Base-by-base conservation (phyloP, 2,329 filamentous ascomycete species). In the Chrysoporthe puriensis region DNA sequence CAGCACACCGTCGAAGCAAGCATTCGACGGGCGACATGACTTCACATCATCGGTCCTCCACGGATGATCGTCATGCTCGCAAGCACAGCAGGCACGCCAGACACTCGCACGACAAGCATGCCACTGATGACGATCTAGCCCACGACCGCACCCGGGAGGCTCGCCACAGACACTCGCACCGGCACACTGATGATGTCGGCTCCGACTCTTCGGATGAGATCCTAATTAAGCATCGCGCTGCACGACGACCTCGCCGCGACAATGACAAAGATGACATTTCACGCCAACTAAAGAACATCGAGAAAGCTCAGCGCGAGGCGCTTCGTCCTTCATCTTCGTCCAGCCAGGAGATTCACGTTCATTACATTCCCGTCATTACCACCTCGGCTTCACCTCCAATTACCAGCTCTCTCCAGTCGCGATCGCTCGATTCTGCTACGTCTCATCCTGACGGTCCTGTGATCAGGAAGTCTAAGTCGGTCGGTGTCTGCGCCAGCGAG, bases 321-420 rank as follows among this genome's bases (percentile, higher is more conserved):
- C 48, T 64, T 8, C 66, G 66, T 2, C 40, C 68, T 60, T 67
- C 63, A 3, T 66, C 68, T 34, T 36, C 50, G 1, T 58, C 60
- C 18, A 64, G 66, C n/a, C 54, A 66, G 46, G 66, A 68, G 16
- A 60, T 70, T 13, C 66, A 70, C 34, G 48, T 70, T 34, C 68
- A 68, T 16, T 68, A 68, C 59, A 44, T 69, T 14, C 64, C 67
- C 26, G 42, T 66, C 64, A 21, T 66, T 32, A 66, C 54, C 64
- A 61, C 34, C 1, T 69, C 67, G 21, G 43, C 58, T 43, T 44
- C 68, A 36, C 58, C 63, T 42, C 68, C 68, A 13, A 42, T 54
- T 8, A 52, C 21, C 18, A 59, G 26, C 18, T 61, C 44, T 34
- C 59, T 54, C 58, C 58, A 48, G 42, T 61, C 56, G 44, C 43